Percentiles rank a stretch among this genome's conserved stretches.
These are phyloP conservation scores for Claviceps sp. DNA, from an alignment of 2,329 filamentous ascomycete species.

Conservation along the genomic window DNA sequence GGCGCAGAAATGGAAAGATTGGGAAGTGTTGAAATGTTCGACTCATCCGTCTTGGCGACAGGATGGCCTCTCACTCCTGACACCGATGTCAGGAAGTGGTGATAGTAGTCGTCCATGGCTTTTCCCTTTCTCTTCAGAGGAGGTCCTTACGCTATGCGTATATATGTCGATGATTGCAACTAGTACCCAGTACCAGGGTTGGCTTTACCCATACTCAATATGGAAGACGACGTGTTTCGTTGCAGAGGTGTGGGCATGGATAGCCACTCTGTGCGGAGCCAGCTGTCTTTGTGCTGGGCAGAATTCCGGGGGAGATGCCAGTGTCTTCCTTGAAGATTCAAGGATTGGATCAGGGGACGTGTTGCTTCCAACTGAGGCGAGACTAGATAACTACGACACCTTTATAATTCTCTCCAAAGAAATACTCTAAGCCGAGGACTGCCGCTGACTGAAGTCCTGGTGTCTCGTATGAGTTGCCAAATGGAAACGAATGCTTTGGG, in stretches of 20 bases:
- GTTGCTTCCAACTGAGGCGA: background rate
- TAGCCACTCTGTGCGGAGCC: slow-evolving; percentile 5
- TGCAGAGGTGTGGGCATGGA: slow-evolving; percentile 5
- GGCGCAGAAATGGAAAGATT: slow-evolving; percentile 17
- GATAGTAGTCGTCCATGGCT: slow-evolving; percentile 43
- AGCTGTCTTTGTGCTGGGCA: background rate
- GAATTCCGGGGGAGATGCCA: slow-evolving; percentile 6
- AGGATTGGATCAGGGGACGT: background rate
- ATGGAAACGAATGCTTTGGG: background rate
- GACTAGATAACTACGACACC: background rate
- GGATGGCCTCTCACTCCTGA: slow-evolving; percentile 29
- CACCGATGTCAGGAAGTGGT: slow-evolving; percentile 40
- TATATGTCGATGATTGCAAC: slow-evolving; percentile 5
- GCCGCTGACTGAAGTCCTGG: background rate
- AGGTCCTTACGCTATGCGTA: background rate
- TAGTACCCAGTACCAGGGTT: slow-evolving; percentile 2
- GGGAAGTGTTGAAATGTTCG: slow-evolving; percentile 22
- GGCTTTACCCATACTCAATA: slow-evolving; percentile 4
- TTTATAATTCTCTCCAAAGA: background rate
- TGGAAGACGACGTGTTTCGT: slow-evolving; percentile 3
- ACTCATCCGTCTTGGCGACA: slow-evolving; percentile 25
- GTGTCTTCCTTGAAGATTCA: slow-evolving; percentile 1
- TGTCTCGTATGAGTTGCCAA: background rate
- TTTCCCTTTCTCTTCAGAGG: background rate
- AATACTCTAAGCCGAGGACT: background rate